Base-by-base conservation (phyloP, 164 flowering plant genomes). In the Piper longum region DNA sequence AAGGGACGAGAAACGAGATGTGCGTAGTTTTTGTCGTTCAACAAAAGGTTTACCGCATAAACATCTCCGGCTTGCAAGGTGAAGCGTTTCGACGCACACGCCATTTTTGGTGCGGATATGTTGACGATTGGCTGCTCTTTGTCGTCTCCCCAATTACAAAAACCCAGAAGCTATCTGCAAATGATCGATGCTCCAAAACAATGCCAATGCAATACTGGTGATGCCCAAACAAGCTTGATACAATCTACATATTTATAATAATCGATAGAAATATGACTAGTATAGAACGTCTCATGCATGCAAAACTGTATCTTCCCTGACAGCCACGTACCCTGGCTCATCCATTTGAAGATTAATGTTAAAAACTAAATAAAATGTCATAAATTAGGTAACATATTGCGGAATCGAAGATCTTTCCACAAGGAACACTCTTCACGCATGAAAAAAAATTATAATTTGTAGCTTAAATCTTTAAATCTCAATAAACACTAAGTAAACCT, bases 41-140 rank as follows among this genome's bases (percentile, higher is more conserved):
- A 73, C 73, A 61, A 73, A 72, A 67, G 67, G 60, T 67, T 26
- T 67, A 62, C 66, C 68, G 70, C 61, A 39, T 55, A 51, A 18
- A 57, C 57, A 41, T 12, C n/a, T 48, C 64, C 56, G 16, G 64
- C 9, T 48, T 62, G 55, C 39, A n/a, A 43, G 42, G 41, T 5
- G 39, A 62, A 13, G 36, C 48, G 56, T 62, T 62, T 62, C 16
- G 56, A 45, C n/a, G 51, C 19, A 16, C 56, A 62, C 56, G 56
- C 48, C 64, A 62, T 62, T 40, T 48, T 1, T 26, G 36, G 36
- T 26, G 36, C 36, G 36, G 36, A 26, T 14, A 62, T n/a, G 26
- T 16, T 7, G 39, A 17, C 2, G 58, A 5, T n/a, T 19, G 58
- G 17, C 26, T n/a, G 58, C 16, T 11, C 40, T 18, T 57, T 18